These are phyloP conservation scores for Rhodotorula sp. DNA, from an alignment of 1,284 basidiomycete genomes.

Conservation along the genomic window DNA sequence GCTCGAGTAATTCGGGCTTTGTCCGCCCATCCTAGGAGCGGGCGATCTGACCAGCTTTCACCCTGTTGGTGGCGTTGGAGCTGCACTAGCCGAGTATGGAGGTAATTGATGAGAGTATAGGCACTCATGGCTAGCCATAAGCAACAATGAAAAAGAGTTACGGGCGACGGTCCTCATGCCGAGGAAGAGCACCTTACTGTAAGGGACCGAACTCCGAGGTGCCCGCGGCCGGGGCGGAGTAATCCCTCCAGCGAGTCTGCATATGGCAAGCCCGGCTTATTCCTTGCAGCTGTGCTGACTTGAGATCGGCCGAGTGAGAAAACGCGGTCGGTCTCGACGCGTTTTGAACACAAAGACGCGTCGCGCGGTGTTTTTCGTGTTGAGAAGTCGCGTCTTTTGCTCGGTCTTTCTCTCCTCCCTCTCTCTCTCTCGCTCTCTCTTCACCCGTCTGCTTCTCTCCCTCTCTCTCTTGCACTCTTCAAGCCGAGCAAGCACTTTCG, in stretches of 20 bases:
- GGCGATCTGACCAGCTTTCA: no score
- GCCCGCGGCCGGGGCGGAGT: background rate
- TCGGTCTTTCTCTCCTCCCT: background rate
- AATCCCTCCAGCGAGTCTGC: background rate
- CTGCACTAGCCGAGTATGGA: no score
- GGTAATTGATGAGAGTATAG: no score
- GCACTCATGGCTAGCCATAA: no score
- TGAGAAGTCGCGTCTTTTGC: background rate
- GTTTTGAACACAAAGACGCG: background rate
- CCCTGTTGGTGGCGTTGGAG: no score
- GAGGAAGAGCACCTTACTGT: no score
- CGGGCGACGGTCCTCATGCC: no score
- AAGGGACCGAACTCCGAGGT: no score
- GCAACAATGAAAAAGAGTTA: no score
- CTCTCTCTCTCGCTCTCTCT: background rate
- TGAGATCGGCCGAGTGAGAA: background rate
- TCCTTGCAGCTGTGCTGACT: no score
- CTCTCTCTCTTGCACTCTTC: background rate
- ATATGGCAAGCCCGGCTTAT: background rate
- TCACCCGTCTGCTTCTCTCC: background rate
- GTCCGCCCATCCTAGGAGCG: no score
- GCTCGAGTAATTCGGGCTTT: no score
- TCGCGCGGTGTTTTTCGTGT: background rate
- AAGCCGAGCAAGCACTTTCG: constrained; percentile 30
- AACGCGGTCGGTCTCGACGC: background rate